phyloP scores from a whole-genome alignment of 371 early-diverging fungal genomes.

The Entomophthora muscae region DNA sequence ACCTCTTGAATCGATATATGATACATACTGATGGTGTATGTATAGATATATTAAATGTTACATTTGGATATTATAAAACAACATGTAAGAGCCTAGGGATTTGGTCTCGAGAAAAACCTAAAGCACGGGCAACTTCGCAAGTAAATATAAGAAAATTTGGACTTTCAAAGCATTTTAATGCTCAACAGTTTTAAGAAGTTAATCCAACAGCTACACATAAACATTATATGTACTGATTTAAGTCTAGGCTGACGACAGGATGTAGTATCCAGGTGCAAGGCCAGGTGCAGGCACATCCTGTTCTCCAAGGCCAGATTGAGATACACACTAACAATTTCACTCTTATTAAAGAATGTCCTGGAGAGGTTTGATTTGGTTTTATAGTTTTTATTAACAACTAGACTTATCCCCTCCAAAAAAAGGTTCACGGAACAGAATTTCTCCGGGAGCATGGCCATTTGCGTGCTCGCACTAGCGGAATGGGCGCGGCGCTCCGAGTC shows the following conservation, averaged over 20 bases:
- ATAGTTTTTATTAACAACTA: conserved; percentile 12
- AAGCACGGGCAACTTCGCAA: no score
- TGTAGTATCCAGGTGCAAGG: background rate
- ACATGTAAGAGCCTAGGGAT: no score
- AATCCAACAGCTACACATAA: no score
- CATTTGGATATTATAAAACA: no score
- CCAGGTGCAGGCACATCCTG: background rate
- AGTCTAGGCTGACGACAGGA: background rate
- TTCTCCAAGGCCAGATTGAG: background rate
- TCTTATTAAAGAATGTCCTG: background rate
- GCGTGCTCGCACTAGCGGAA: conserved; percentile 57
- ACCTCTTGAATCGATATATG: no score
- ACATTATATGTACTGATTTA: no score
- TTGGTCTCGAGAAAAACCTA: no score
- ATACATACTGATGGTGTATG: no score
- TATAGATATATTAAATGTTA: no score
- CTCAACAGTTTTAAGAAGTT: no score
- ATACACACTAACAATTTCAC: background rate
- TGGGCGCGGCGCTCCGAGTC: conserved; percentile 48
- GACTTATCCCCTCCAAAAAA: conserved; percentile 81
- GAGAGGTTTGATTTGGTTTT: background rate
- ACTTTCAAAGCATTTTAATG: no score
- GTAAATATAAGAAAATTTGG: no score
- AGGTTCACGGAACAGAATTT: conserved; percentile 57
- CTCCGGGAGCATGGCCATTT: conserved; percentile 61